Evolutionary conservation across 2,329 filamentous ascomycete genomes (phyloP).

Genomic region (Alternaria solani): DNA sequence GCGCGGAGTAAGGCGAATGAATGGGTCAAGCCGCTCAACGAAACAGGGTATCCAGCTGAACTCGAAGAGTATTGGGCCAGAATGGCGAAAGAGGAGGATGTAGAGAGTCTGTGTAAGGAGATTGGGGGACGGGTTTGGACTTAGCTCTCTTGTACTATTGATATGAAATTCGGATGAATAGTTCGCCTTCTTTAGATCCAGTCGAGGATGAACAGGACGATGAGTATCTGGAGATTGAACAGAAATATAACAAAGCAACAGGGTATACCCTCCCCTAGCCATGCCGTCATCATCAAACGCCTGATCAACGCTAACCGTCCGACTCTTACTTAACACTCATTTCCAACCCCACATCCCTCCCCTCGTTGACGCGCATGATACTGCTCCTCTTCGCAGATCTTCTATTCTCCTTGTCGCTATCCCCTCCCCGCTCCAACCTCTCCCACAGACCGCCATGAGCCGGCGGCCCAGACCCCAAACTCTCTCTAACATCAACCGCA

Average conservation of each 20-base stretch:
- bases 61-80: conserved; percentile 6
- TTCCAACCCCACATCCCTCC: conserved; percentile 24
- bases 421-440: not conserved
- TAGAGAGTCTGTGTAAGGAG: not conserved
- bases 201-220: not conserved
- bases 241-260: not conserved
- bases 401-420: not conserved
- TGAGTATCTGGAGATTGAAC: not conserved
- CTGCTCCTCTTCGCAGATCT: not conserved
- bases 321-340: conserved; percentile 8
- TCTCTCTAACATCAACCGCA: conserved; percentile 28
- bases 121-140: conserved; percentile 2
- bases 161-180: not conserved
- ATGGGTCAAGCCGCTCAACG: conserved; percentile 1
- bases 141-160: not conserved
- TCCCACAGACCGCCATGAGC: not conserved
- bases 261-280: not conserved
- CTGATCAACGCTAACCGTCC: not conserved
- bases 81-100: not conserved
- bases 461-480: not conserved
- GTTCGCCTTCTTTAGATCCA: not conserved
- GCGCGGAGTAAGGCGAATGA: not conserved
- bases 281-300: not conserved
- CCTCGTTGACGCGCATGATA: conserved; percentile 21
- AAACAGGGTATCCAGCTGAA: conserved; percentile 4